A percentile compares a stretch with the other conserved stretches of the same genome.
Conservation (phyloP, 306 rosid genomes). For the Astragalus membranaceus region DNA sequence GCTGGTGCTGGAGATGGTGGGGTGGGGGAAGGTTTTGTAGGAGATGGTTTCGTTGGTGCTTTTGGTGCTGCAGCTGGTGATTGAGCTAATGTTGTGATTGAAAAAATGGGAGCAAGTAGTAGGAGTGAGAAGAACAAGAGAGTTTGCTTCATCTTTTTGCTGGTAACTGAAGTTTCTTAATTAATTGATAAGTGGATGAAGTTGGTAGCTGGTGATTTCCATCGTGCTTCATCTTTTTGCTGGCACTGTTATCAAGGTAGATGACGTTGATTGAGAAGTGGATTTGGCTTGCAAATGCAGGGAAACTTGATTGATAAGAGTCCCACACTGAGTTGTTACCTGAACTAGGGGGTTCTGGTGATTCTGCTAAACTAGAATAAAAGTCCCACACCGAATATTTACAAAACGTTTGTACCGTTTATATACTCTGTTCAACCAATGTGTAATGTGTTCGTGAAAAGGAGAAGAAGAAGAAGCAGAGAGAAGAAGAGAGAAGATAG, state of each 20-base stretch:
- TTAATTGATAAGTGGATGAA: no score
- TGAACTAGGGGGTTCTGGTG: no score
- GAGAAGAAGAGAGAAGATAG: no score
- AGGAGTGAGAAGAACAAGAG: constrained; percentile 28
- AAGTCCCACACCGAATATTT: no score
- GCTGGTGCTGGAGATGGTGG: constrained; percentile 25
- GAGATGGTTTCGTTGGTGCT: constrained; percentile 33
- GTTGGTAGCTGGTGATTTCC: no score
- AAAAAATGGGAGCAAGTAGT: constrained; percentile 1
- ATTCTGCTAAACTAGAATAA: no score
- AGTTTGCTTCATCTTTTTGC: constrained; percentile 19
- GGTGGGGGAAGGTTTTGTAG: constrained; percentile 14
- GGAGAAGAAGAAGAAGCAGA: no score
- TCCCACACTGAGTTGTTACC: no score
- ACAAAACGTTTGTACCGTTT: no score
- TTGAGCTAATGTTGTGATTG: constrained; percentile 28
- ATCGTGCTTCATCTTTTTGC: no score
- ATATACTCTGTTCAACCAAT: no score
- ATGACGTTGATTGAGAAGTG: constrained; percentile 19
- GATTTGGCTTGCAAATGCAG: constrained; percentile 25
- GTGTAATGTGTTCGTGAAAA: no score
- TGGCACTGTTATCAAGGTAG: constrained; percentile 15
- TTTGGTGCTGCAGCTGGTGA: constrained; percentile 40
- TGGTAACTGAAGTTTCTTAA: background rate
- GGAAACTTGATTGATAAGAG: constrained; percentile 23